These are phyloP conservation scores for Kentomonas sorsogonicus DNA, from an alignment of 208 protist species.

Conservation along the genomic window DNA sequence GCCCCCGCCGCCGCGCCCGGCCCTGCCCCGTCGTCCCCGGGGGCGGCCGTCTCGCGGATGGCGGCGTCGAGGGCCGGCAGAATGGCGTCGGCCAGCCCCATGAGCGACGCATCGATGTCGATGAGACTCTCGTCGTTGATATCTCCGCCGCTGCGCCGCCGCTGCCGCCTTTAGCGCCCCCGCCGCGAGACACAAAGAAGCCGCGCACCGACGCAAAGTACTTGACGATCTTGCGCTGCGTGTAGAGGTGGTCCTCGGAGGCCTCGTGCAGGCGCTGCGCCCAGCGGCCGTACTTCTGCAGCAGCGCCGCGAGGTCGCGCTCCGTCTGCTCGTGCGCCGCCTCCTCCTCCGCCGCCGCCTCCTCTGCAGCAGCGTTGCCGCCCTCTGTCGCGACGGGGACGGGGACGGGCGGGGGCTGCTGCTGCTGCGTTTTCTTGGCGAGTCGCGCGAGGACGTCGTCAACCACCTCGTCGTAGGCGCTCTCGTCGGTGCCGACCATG, in stretches of 20 bases:
- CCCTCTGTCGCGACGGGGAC: too few relatives aligned
- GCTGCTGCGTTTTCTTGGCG: neutral
- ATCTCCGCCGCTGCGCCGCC: too few relatives aligned
- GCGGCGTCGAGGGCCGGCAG: constrained; percentile 62
- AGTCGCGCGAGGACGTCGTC: constrained; percentile 38
- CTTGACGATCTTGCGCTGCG: constrained; percentile 72
- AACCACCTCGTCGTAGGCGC: constrained; percentile 57
- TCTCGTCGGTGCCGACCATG: constrained; percentile 72
- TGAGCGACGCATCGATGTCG: constrained; percentile 74
- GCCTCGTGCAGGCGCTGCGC: constrained; percentile 63
- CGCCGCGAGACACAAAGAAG: constrained; percentile 39
- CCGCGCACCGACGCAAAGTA: constrained; percentile 74
- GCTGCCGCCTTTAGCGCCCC: neutral
- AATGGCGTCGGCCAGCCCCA: constrained; percentile 68
- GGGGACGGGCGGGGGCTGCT: too few relatives aligned
- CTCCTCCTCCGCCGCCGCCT: constrained; percentile 8
- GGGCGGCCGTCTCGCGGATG: constrained; percentile 13
- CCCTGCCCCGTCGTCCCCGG: too few relatives aligned
- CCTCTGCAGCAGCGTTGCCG: neutral
- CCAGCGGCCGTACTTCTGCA: constrained; percentile 85
- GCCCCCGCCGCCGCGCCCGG: neutral
- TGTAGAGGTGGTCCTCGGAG: constrained; percentile 76
- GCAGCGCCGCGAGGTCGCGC: constrained; percentile 55
- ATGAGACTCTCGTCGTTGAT: constrained; percentile 61
- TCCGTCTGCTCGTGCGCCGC: constrained; percentile 36